Evolutionary conservation across 352 stramenopile genomes (phyloP), one percentile per base, ranked within the genome.

Genomic region (Thalassiosira mediterranea): DNA sequence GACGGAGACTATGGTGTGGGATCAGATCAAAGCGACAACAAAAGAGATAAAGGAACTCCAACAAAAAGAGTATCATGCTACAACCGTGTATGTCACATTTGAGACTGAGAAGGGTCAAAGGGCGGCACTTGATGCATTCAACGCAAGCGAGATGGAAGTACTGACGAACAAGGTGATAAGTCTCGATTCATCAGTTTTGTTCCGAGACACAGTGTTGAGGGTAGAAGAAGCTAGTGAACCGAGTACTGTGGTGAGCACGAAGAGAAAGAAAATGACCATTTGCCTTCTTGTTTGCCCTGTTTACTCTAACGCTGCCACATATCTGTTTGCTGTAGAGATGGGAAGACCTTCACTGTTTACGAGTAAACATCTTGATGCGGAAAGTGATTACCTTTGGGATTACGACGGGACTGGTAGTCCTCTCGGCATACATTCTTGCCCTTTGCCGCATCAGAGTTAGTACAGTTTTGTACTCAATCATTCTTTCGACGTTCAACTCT

Each of bases 101-200:
- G 87, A 92, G 67, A 91, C 84, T 5, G 87, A 92, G 63, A 49
- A 79, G 31, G 83, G 79, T 13, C 87, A 92, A 56, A 34, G 87
- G 15, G 82, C 56, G 11, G 83, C 81, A 4, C 46, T 92, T 5
- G 42, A 69, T 19, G 79, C 76, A 31, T 26, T 91, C 21, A 76
- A 81, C 29, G 57, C 75, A n/a, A 77, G 79, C n/a, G 60, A 77
- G 31, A 53, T 85, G 4, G 74, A 87, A 40, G n/a, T 81, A 13
- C 42, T 57, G 10, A 61, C 56, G 15, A 88, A 88, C 63, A 80
- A 57, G 0, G 60, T 61, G 0, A 48, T 72, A n/a, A 60, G 48
- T 3, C 19, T 82, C 28, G 37, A 75, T 28, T 37, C 63, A 15
- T 72, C 69, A 0, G 60, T 53, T 47, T 7, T 87, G 2, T 91